These are phyloP conservation scores for Uronychia setigera DNA, from an alignment of 73 alveolate species.

Conservation along the genomic window DNA sequence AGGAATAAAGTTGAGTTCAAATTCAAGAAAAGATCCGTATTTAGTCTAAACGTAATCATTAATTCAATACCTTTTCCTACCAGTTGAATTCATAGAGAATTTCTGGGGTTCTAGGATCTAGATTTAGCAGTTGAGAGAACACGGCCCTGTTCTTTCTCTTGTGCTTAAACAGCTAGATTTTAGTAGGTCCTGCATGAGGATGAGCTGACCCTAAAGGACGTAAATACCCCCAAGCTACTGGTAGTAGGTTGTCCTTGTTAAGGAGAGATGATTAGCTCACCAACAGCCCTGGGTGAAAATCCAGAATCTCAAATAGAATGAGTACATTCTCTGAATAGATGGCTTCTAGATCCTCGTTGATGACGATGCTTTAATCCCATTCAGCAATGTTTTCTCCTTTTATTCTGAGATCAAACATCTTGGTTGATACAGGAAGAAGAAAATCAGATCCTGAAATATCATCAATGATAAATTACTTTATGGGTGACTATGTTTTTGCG, in stretches of 20 bases:
- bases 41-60: not conserved
- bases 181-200: constrained; percentile 83
- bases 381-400: constrained; percentile 92
- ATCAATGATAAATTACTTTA: not conserved
- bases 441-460: constrained; percentile 51
- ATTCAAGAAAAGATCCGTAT: constrained; percentile 63
- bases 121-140: not conserved
- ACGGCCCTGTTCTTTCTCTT: constrained; percentile 47
- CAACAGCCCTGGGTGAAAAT: constrained; percentile 82
- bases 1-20: constrained; percentile 41
- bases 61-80: constrained; percentile 54
- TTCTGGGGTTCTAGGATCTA: constrained; percentile 75
- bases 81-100: constrained; percentile 81
- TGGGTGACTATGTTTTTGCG: not conserved
- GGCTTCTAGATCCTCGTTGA: constrained; percentile 83
- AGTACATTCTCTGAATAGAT: constrained; percentile 79
- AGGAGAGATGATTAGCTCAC: constrained; percentile 53
- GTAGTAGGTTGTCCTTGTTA: constrained; percentile 82
- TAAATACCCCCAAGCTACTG: constrained; percentile 98
- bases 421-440: constrained; percentile 82
- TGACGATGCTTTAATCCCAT: constrained; percentile 91
- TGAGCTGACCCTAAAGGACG: constrained; percentile 92
- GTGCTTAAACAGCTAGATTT: constrained; percentile 88
- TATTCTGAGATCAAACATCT: constrained; percentile 91
- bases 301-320: constrained; percentile 94